Conservation (phyloP, 768 basidiomycete species). For the Suillus luteus region DNA sequence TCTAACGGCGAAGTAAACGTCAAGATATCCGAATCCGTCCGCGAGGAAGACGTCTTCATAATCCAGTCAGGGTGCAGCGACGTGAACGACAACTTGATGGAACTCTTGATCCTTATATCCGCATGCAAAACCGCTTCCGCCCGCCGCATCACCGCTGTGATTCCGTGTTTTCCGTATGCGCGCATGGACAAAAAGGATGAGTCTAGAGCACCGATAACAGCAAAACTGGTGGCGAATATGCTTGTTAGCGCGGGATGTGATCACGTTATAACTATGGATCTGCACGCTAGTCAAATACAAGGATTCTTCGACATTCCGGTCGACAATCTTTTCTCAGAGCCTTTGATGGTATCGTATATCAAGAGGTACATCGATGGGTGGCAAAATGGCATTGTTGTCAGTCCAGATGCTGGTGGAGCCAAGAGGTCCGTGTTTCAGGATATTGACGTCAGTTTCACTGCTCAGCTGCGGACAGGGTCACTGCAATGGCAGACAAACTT, state of each 20-base stretch:
- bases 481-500: conserved; percentile 93
- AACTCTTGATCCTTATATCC: conserved; percentile 97
- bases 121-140: conserved; percentile 98
- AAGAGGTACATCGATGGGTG: conserved; percentile 85
- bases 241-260: conserved; percentile 95
- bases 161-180: conserved; percentile 97
- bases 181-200: conserved; percentile 99
- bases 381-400: conserved; percentile 88
- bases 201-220: conserved; percentile 93
- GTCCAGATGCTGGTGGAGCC: conserved; percentile 97
- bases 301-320: conserved; percentile 99
- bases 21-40: conserved; percentile 92
- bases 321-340: conserved; percentile 96
- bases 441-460: neutral
- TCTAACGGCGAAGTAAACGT: conserved; percentile 96
- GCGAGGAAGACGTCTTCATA: conserved; percentile 99
- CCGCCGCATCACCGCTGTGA: conserved; percentile 93
- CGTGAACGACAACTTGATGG: conserved; percentile 97
- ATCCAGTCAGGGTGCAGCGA: conserved; percentile 89
- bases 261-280: conserved; percentile 99
- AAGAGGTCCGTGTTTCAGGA: conserved; percentile 71
- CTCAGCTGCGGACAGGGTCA: conserved; percentile 58
- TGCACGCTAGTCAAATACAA: conserved; percentile 97
- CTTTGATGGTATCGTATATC: conserved; percentile 92
- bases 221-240: conserved; percentile 99